Evolutionary conservation across 805 yeast species (phyloP).

Genomic region (Myxozyma kluyveri): DNA sequence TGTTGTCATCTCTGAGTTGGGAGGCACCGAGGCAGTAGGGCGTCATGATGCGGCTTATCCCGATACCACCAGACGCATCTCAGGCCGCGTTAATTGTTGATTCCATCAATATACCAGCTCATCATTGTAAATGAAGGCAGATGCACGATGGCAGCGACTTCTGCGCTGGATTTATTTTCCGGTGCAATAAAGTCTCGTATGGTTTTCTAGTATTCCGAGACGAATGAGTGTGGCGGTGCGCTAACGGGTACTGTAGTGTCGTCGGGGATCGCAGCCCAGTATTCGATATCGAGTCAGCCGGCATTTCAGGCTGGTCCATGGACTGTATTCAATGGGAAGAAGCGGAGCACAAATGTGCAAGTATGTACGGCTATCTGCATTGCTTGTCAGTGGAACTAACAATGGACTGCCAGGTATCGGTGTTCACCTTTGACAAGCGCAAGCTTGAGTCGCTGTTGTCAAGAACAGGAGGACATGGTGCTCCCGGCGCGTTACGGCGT

Average conservation of each 20-base stretch:
- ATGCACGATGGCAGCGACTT: background rate
- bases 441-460: constrained; percentile 58
- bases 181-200: constrained; percentile 26
- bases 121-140: background rate
- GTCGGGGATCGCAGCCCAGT: constrained; percentile 39
- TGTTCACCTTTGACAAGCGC: constrained; percentile 82
- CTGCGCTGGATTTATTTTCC: constrained; percentile 14
- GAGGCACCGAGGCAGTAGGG: too few relatives aligned
- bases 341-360: constrained; percentile 54
- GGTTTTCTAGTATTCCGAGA: too few relatives aligned
- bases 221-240: too few relatives aligned
- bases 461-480: constrained; percentile 48
- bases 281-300: constrained; percentile 67
- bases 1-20: too few relatives aligned
- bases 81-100: too few relatives aligned
- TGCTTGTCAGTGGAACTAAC: constrained; percentile 11
- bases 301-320: constrained; percentile 76
- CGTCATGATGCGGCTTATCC: too few relatives aligned
- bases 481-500: constrained; percentile 49
- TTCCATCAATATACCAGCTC: too few relatives aligned
- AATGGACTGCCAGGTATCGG: constrained; percentile 55
- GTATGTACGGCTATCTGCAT: constrained; percentile 29
- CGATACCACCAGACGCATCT: too few relatives aligned
- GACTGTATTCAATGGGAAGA: constrained; percentile 82
- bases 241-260: constrained; percentile 8